Evolutionary conservation across 1,139 yeast species (phyloP).

Genomic region (Scheffersomyces cryptocercus): DNA sequence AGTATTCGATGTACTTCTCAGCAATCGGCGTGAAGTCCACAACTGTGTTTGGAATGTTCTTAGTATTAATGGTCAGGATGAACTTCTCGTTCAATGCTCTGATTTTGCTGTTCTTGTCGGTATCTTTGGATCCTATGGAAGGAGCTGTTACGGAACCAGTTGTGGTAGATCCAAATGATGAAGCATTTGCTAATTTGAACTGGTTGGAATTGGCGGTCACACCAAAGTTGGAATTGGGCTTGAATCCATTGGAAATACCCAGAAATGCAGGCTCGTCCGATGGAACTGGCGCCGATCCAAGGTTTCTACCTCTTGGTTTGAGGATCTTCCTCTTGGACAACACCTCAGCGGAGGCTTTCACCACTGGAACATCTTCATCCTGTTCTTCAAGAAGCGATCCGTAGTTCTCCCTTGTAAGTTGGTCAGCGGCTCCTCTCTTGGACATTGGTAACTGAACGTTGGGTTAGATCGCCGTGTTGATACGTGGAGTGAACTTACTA

Average conservation of each 20-base stretch:
- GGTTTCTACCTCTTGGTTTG: conserved; percentile 47
- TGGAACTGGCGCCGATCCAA: conserved; percentile 2
- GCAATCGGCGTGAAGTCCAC: conserved; percentile 61
- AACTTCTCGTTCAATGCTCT: conserved; percentile 74
- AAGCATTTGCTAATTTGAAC: conserved; percentile 1
- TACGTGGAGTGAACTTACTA: no score
- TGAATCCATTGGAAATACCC: conserved; percentile 1
- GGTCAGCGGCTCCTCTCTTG: conserved; percentile 68
- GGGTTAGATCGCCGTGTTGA: neutral
- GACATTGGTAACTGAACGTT: conserved; percentile 37
- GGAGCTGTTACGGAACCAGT: conserved; percentile 1
- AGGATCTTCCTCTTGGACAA: conserved; percentile 70
- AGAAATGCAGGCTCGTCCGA: conserved; percentile 1
- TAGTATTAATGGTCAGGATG: conserved; percentile 47
- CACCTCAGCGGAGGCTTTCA: conserved; percentile 57
- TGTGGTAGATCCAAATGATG: neutral
- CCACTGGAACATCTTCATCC: conserved; percentile 23
- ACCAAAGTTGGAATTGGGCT: neutral
- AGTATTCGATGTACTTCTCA: conserved; percentile 61
- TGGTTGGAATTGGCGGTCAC: neutral
- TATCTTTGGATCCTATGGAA: conserved; percentile 3
- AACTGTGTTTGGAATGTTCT: conserved; percentile 46
- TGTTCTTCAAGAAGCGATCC: conserved; percentile 35
- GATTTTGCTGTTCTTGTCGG: conserved; percentile 40
- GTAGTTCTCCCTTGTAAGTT: conserved; percentile 51